These are phyloP conservation scores for Coriaria nepalensis DNA, from an alignment of 306 rosid species.

Conservation along the genomic window DNA sequence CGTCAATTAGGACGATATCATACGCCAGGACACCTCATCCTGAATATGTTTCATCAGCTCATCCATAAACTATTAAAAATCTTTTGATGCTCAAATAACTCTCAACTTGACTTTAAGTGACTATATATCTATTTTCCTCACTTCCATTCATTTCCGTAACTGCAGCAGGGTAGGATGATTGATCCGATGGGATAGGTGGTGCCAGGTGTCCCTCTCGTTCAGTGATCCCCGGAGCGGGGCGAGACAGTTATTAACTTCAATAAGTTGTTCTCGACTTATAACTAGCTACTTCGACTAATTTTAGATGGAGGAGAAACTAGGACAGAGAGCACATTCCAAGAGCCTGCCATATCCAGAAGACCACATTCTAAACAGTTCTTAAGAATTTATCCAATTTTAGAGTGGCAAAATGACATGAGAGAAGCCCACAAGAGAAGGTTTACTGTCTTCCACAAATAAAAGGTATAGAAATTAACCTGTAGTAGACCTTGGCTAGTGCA, in stretches of 20 bases:
- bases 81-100: too few species aligned
- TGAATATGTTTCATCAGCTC: too few species aligned
- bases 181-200: neutral
- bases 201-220: neutral
- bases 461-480: slow-evolving; percentile 49
- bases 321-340: slow-evolving; percentile 2
- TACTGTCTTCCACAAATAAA: slow-evolving; percentile 10
- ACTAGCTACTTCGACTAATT: too few species aligned
- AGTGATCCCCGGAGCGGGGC: neutral
- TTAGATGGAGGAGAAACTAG: neutral
- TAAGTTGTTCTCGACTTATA: too few species aligned
- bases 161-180: too few species aligned
- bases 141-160: too few species aligned
- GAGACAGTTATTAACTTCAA: neutral
- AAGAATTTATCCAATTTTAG: neutral
- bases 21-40: too few species aligned
- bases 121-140: too few species aligned
- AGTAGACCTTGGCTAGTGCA: slow-evolving; percentile 99
- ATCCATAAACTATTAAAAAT: too few species aligned
- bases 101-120: too few species aligned
- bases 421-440: neutral
- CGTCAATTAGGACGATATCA: too few species aligned
- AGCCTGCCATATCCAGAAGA: neutral
- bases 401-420: neutral
- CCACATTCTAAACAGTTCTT: neutral